A percentile compares a stretch with the other conserved stretches of the same genome.
Evolutionary conservation across 345 rosid genomes (phyloP).

Genomic region (Eucalyptus dawsonii): DNA sequence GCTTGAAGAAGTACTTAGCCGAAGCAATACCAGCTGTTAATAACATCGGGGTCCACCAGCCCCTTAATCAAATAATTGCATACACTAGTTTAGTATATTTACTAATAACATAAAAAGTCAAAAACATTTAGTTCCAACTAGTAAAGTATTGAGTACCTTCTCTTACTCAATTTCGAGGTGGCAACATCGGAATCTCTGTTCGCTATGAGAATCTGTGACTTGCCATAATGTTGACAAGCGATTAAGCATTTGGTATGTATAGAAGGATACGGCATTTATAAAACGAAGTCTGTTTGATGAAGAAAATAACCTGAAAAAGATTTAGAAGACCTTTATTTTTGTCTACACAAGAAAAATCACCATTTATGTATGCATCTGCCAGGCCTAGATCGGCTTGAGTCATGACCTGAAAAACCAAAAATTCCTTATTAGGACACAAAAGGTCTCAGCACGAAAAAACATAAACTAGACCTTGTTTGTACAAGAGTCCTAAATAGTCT

Average conservation of each 20-base stretch:
- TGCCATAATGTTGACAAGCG: not conserved
- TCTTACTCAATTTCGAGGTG: constrained; percentile 29
- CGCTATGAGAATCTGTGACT: constrained; percentile 55
- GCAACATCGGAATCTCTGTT: constrained; percentile 42
- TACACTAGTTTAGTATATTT: not conserved
- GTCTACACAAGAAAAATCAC: constrained; percentile 69
- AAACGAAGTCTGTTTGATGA: not conserved
- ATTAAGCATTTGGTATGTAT: not conserved
- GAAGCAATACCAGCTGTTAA: constrained; percentile 65
- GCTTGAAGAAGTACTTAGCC: constrained; percentile 65
- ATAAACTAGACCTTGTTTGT: not conserved
- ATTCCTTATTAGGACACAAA: not conserved
- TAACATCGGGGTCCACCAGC: constrained; percentile 94
- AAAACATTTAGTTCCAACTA: not conserved
- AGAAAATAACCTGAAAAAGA: constrained; percentile 37
- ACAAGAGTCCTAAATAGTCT: not conserved
- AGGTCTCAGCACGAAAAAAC: not conserved
- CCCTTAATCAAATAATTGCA: constrained; percentile 20
- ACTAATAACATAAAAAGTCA: not conserved
- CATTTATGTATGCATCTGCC: constrained; percentile 75
- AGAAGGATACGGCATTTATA: not conserved
- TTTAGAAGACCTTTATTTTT: constrained; percentile 67
- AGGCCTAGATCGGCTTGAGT: constrained; percentile 94
- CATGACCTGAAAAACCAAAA: constrained; percentile 37
- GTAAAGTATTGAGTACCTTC: constrained; percentile 28